These are phyloP conservation scores for Ambrosia hybrid DNA, from an alignment of 140 eudicot species.

Conservation along the genomic window DNA sequence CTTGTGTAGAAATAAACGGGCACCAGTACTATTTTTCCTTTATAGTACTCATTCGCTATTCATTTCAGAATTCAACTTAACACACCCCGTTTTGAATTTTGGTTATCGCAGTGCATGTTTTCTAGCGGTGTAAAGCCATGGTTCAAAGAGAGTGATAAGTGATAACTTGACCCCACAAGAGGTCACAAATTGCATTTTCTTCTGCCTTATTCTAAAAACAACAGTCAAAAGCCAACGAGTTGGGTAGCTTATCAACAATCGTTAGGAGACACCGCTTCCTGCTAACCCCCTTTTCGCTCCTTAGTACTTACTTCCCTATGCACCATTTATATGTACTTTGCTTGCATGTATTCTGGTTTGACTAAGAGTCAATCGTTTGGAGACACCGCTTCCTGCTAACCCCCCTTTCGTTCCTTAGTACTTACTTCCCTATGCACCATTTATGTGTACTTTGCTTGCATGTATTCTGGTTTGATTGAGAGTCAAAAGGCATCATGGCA, in stretches of 20 bases:
- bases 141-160: slow-evolving; percentile 33
- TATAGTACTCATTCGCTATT: not conserved
- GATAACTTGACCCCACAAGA: slow-evolving; percentile 38
- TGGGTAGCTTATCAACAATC: slow-evolving; percentile 46
- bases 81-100: slow-evolving; percentile 1
- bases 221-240: slow-evolving; percentile 31
- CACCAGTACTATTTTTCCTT: not conserved
- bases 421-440: slow-evolving; percentile 31
- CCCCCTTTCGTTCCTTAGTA: too few species aligned
- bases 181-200: slow-evolving; percentile 39
- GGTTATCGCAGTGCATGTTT: not conserved
- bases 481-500: slow-evolving; percentile 42
- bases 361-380: slow-evolving; percentile 23
- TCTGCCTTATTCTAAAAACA: slow-evolving; percentile 36
- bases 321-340: slow-evolving; percentile 62
- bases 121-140: slow-evolving; percentile 26
- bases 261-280: slow-evolving; percentile 53
- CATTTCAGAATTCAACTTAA: slow-evolving; percentile 19
- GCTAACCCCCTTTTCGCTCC: slow-evolving; percentile 47
- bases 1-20: not conserved
- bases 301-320: slow-evolving; percentile 13
- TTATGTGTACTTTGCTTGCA: slow-evolving; percentile 55
- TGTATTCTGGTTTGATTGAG: slow-evolving; percentile 45
- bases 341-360: slow-evolving; percentile 42
- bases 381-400: too few species aligned